These are phyloP conservation scores for Kockiozyma suomiensis DNA, from an alignment of 805 yeast species.

Conservation along the genomic window DNA sequence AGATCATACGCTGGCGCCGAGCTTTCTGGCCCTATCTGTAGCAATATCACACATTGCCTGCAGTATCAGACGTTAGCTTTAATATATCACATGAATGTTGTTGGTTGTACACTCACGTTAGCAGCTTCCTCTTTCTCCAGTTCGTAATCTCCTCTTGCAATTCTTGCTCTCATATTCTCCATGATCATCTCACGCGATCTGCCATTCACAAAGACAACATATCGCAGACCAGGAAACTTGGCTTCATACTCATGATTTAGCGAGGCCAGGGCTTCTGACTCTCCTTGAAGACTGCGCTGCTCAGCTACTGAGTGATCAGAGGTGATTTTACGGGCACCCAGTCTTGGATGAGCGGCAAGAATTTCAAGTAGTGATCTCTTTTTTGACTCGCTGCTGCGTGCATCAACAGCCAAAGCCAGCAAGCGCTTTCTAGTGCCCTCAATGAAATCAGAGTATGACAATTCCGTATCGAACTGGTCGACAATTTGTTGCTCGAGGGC, in stretches of 20 bases:
- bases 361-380: slow-evolving; percentile 46
- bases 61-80: background rate
- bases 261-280: slow-evolving; percentile 53
- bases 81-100: too few species aligned
- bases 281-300: slow-evolving; percentile 63
- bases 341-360: slow-evolving; percentile 88
- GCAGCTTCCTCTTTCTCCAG: slow-evolving; percentile 69
- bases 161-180: slow-evolving; percentile 61
- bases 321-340: slow-evolving; percentile 64
- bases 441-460: slow-evolving; percentile 47
- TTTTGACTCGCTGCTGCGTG: slow-evolving; percentile 37
- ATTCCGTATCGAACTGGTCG: slow-evolving; percentile 40
- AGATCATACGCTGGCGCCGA: slow-evolving; percentile 34
- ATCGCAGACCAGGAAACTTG: slow-evolving; percentile 69
- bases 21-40: slow-evolving; percentile 66
- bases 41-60: slow-evolving; percentile 92
- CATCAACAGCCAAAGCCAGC: slow-evolving; percentile 40
- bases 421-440: slow-evolving; percentile 50
- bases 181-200: slow-evolving; percentile 67
- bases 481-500: slow-evolving; percentile 47
- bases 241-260: slow-evolving; percentile 63
- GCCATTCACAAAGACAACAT: slow-evolving; percentile 89
- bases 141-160: slow-evolving; percentile 55
- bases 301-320: slow-evolving; percentile 68
- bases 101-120: slow-evolving; percentile 41